Percentiles rank a stretch among this genome's conserved stretches.
Evolutionary conservation across 345 rosid genomes (phyloP).

Genomic region (Lumnitzera racemosa): DNA sequence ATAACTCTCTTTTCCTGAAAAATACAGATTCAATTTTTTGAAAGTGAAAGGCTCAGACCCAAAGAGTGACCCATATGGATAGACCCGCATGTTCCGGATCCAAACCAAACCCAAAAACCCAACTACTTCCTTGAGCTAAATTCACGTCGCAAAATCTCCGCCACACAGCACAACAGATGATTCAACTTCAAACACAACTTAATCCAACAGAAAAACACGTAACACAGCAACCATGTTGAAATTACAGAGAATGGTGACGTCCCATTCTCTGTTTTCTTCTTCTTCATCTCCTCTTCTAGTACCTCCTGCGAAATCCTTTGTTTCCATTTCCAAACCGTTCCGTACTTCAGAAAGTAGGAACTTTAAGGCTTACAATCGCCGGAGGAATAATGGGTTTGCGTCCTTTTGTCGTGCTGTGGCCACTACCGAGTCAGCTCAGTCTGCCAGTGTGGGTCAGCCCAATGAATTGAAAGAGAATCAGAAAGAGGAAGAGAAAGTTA

Average conservation of each 20-base stretch:
- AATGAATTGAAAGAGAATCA: constrained; percentile 13
- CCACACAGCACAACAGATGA: constrained; percentile 5
- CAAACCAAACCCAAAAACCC: too few species aligned
- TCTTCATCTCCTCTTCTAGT: constrained; percentile 21
- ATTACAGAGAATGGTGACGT: constrained; percentile 32
- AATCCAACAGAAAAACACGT: background rate
- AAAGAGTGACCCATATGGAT: too few species aligned
- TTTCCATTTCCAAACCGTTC: constrained; percentile 26
- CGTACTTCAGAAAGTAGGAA: constrained; percentile 2
- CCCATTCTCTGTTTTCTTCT: constrained; percentile 32
- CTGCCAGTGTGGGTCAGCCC: constrained; percentile 16
- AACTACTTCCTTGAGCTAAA: too few species aligned
- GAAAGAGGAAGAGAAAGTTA: constrained; percentile 22
- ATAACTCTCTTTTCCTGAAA: too few species aligned
- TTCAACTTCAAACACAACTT: background rate
- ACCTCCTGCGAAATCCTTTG: constrained; percentile 28
- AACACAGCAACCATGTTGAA: constrained; percentile 8
- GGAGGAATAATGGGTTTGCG: constrained; percentile 21
- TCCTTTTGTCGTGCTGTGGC: constrained; percentile 40
- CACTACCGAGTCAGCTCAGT: constrained; percentile 42
- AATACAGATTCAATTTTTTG: too few species aligned
- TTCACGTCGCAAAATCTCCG: background rate
- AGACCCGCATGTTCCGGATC: too few species aligned
- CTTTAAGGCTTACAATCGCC: constrained; percentile 9
- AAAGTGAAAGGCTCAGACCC: too few species aligned